Conservation (phyloP, 2,329 filamentous ascomycete species). For the Colletotrichum nymphaeae region DNA sequence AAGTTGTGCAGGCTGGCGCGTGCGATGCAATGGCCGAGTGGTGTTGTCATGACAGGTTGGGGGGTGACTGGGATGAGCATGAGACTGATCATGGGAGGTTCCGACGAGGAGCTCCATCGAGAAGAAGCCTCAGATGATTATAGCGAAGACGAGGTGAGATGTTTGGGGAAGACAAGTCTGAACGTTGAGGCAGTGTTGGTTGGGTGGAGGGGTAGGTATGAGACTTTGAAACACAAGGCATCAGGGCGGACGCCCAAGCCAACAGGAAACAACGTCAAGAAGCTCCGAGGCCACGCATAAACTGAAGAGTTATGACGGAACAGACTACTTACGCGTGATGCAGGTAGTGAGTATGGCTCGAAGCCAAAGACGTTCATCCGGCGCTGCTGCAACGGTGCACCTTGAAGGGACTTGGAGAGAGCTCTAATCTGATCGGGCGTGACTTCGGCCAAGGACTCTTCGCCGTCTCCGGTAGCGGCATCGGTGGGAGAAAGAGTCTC, state of each 20-base stretch:
- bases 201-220: conserved; percentile 24
- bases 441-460: conserved; percentile 52
- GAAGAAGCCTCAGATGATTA: background rate
- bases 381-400: conserved; percentile 81
- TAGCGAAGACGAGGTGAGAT: conserved; percentile 5
- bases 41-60: conserved; percentile 7
- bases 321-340: conserved; percentile 77
- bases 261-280: conserved; percentile 23
- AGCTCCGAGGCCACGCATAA: conserved; percentile 5
- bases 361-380: conserved; percentile 90
- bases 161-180: conserved; percentile 10
- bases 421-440: conserved; percentile 75
- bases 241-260: conserved; percentile 22
- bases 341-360: conserved; percentile 89
- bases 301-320: background rate
- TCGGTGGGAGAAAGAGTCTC: conserved; percentile 38
- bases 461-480: conserved; percentile 38
- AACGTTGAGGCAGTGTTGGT: conserved; percentile 17
- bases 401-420: conserved; percentile 78
- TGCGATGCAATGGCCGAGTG: conserved; percentile 8
- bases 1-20: conserved; percentile 27
- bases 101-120: conserved; percentile 24
- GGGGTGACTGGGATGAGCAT: conserved; percentile 1
- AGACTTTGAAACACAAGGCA: conserved; percentile 31
- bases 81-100: conserved; percentile 4